These are phyloP conservation scores for Plasmodium adleri DNA, from an alignment of 169 alveolate species.

Conservation along the genomic window DNA sequence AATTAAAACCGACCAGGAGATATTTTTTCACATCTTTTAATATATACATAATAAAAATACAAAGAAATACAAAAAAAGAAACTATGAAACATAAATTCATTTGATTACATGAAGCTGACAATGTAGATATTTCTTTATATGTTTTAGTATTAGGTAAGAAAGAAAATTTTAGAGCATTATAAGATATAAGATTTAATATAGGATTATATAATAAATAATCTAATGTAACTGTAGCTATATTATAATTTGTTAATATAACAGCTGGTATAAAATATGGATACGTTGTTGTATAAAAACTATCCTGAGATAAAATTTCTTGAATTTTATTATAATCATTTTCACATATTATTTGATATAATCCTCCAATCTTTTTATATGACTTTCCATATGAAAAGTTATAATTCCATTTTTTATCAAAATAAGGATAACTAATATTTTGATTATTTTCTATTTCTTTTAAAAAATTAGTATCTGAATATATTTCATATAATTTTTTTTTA, in stretches of 20 bases:
- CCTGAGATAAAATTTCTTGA: slow-evolving; percentile 77
- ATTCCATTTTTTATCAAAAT: slow-evolving; percentile 33
- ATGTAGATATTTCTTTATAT: slow-evolving; percentile 51
- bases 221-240: slow-evolving; percentile 77
- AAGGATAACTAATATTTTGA: slow-evolving; percentile 27
- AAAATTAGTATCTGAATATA: slow-evolving; percentile 75
- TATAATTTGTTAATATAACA: slow-evolving; percentile 78
- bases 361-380: slow-evolving; percentile 76
- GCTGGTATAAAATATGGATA: slow-evolving; percentile 83
- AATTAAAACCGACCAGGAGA: slow-evolving; percentile 38
- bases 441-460: slow-evolving; percentile 33
- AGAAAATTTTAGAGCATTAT: slow-evolving; percentile 73
- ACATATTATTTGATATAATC: slow-evolving; percentile 78
- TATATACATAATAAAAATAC: slow-evolving; percentile 17
- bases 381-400: slow-evolving; percentile 40
- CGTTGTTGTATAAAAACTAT: slow-evolving; percentile 40
- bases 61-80: slow-evolving; percentile 36
- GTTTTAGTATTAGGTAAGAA: slow-evolving; percentile 74
- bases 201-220: slow-evolving; percentile 81
- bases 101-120: slow-evolving; percentile 30
- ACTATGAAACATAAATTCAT: slow-evolving; percentile 13
- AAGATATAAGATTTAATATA: slow-evolving; percentile 74
- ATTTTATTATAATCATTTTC: slow-evolving; percentile 77
- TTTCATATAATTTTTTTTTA: slow-evolving; percentile 53
- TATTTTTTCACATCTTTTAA: slow-evolving; percentile 16